phyloP scores from a whole-genome alignment of 1,284 basidiomycete species.

The Cryptococcus sp. region DNA sequence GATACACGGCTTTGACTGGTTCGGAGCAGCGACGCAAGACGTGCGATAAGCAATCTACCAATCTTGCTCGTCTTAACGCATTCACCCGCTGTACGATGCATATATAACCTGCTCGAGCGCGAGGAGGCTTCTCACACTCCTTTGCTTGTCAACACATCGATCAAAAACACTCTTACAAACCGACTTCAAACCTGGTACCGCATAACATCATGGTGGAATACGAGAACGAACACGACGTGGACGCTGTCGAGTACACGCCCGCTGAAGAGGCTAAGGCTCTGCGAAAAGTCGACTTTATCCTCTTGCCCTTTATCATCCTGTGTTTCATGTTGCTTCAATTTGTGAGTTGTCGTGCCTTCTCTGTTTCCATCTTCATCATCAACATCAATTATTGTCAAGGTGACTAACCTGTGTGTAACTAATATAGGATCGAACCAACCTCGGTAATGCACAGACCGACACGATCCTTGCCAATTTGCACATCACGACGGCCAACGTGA shows the following conservation, averaged over 20 bases:
- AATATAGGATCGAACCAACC: slow-evolving; percentile 1
- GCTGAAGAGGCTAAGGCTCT: slow-evolving; percentile 15
- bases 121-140: neutral
- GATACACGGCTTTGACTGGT: no score
- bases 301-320: slow-evolving; percentile 18
- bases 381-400: neutral
- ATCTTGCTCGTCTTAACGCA: no score
- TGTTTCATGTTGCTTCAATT: slow-evolving; percentile 25
- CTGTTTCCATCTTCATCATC: no score
- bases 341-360: slow-evolving; percentile 7
- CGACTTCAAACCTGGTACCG: neutral
- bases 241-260: slow-evolving; percentile 14
- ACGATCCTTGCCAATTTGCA: slow-evolving; percentile 12
- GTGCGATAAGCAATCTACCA: no score
- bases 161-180: neutral
- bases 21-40: no score
- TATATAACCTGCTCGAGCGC: neutral
- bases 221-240: neutral
- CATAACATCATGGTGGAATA: neutral
- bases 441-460: slow-evolving; percentile 26
- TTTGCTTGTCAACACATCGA: neutral
- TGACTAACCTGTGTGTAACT: slow-evolving; percentile 6
- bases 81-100: neutral
- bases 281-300: slow-evolving; percentile 21
- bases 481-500: slow-evolving; percentile 21